Base-by-base conservation (phyloP, 129 eudicot genomes). In the Flaveria robusta region DNA sequence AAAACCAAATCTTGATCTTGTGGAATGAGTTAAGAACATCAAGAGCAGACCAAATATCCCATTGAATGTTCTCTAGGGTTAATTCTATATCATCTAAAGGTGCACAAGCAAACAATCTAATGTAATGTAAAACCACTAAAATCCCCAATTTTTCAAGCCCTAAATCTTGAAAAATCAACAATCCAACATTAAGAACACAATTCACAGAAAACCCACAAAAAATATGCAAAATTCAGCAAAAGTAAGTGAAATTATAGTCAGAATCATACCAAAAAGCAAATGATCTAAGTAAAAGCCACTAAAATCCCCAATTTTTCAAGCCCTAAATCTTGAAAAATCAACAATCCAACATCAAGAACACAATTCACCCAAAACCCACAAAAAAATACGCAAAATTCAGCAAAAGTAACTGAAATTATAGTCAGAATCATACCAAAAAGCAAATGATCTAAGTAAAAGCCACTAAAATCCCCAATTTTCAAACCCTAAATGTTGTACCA, bases 241-340 rank as follows among this genome's bases (percentile, higher is more conserved):
- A 6, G 18, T 24, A 13, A 62, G 0, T 7, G 18, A 19, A 52
- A 9, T 20, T 0, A 27, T 15, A 62, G 3, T 6, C 22, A 69
- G 26, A 47, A 56, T 74, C 87, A 34, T 86, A 95, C 97, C 99
- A 83, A 94, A 94, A 39, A 65, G 23, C 41, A 42, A 11, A 58
- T 16, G 11, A 74, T 58, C 46, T 63, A 24, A n/a, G 5, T 26
- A 26, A 22, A 63, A 43, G n/a, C 65, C n/a, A n/a, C 55, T 29
- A 45, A 56, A n/a, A 59, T 10, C 5, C 20, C 41, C 42, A 20
- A 62, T 13, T 13, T 56, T 56, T 20, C 0, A 56, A 56, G 9
- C 15, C 64, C 31, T 2, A 20, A 56, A 8, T 56, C 64, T 27
- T 13, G 7, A 59, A 59, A 19, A 5, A 9, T 37, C 54, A 55